Conservation (phyloP, 352 stramenopile species). For the Globisporangium cylindrosporum region DNA sequence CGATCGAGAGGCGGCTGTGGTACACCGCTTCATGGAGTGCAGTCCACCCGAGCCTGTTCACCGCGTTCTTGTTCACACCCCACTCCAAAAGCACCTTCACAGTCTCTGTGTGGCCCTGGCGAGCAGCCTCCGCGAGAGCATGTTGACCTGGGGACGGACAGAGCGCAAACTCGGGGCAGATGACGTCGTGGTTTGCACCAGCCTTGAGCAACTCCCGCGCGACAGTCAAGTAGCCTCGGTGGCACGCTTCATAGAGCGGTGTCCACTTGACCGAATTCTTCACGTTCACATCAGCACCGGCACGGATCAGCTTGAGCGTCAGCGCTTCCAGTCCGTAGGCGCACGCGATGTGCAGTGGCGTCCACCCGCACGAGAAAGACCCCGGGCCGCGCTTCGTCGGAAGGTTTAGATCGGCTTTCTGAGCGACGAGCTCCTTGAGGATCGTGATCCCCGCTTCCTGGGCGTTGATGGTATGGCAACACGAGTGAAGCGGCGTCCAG, state of each 20-base stretch:
- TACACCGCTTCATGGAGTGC: conserved; percentile 78
- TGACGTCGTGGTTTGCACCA: conserved; percentile 54
- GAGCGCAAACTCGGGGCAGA: conserved; percentile 78
- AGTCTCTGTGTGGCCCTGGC: conserved; percentile 56
- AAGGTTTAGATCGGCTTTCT: conserved; percentile 57
- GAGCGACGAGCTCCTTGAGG: conserved; percentile 58
- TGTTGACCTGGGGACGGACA: conserved; percentile 72
- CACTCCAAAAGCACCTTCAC: conserved; percentile 78
- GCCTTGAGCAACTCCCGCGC: conserved; percentile 63
- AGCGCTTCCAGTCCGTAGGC: conserved; percentile 74
- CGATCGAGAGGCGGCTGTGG: conserved; percentile 68
- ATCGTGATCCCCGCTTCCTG: conserved; percentile 74
- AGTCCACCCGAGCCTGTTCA: conserved; percentile 75
- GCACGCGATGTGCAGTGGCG: conserved; percentile 71
- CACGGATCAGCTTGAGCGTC: conserved; percentile 72
- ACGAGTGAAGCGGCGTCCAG: conserved; percentile 75
- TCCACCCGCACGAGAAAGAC: conserved; percentile 77
- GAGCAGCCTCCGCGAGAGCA: conserved; percentile 62
- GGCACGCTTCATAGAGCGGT: conserved; percentile 72
- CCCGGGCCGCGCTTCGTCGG: conserved; percentile 66
- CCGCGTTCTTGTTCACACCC: conserved; percentile 75
- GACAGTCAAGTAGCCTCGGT: conserved; percentile 63
- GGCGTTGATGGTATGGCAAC: conserved; percentile 66
- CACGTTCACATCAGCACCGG: conserved; percentile 62
- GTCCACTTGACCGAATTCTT: conserved; percentile 74